Conservation (phyloP, 495 filamentous ascomycete genomes). For the Xanthoparmelia taractica region DNA sequence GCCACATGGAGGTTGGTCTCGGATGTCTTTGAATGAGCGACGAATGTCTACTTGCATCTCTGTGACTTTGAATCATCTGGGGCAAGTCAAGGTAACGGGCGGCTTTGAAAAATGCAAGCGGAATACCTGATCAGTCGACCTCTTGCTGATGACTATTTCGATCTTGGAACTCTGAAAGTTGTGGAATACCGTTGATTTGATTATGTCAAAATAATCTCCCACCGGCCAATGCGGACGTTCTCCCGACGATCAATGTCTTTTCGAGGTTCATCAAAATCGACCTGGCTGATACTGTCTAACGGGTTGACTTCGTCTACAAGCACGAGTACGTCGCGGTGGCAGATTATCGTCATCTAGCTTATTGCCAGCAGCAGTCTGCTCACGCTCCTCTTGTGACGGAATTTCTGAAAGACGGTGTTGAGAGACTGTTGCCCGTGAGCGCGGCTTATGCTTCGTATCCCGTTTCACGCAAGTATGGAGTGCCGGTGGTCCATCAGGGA, state of each 20-base stretch:
- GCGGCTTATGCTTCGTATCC: background rate
- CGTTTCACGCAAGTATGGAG: background rate
- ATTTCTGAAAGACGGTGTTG: background rate
- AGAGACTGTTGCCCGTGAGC: background rate
- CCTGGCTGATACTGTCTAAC: background rate
- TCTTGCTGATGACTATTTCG: no score
- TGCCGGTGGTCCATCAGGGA: background rate
- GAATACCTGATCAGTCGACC: no score
- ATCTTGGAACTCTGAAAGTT: no score
- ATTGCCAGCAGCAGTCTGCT: background rate
- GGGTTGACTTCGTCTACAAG: background rate
- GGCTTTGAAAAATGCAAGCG: no score
- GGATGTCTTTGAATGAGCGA: background rate
- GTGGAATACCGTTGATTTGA: no score
- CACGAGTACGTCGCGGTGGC: background rate
- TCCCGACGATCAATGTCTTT: constrained; percentile 11
- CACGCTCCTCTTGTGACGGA: background rate
- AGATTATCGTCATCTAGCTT: background rate
- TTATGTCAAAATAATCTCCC: no score
- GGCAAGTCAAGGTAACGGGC: no score
- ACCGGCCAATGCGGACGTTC: background rate
- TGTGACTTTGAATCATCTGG: no score
- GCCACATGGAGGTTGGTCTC: background rate
- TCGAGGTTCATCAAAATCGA: background rate
- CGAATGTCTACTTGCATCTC: background rate